Base-by-base conservation (phyloP, 2,329 filamentous ascomycete genomes). In the Ustulina deusta region DNA sequence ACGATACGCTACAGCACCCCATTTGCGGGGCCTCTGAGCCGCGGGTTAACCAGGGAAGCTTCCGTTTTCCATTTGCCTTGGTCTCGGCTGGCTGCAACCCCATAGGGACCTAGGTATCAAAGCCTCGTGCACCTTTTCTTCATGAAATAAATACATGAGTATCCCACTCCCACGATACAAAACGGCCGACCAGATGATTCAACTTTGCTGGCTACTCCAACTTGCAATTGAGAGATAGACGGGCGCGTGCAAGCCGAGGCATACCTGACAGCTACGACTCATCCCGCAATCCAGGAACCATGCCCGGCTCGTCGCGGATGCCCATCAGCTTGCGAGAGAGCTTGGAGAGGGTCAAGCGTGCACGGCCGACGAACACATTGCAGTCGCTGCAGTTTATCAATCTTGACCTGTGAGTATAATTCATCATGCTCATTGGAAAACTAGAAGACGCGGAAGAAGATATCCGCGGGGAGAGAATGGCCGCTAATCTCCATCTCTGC, bases 251-350 rank as follows among this genome's bases (percentile, higher is more conserved):
- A 13, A 49, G 51, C 42, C 51, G 36, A 61, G 27, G 49, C 32
- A 40, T 22, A 40, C 32, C 36, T n/a, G 9, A 20, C 36, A 34
- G 40, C 27, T 46, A 46, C 25, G 17, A 17, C 38, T 9, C 38
- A 51, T 63, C 48, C 20, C 20, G 27, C 38, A 55, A 40, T 34
- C n/a, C 36, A 27, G 27, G 46, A 51, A 27, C n/a, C 61, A 90
- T 90, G 86, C 86, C 89, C 70, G 90, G 90, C 76, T 89, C 87
- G 68, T 91, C 90, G 73, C 86, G 90, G 76, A 88, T 93, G 79
- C 90, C 91, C 73, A 83, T 91, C 71, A 92, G 90, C 82, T 82
- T 93, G 79, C 86, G 90, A 74, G 90, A 91, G 76, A 86, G 87
- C 78, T 85, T 92, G 76, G 85, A 84, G 71, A 84, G 82, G 70